Base-by-base conservation (phyloP, 225 moss, liverwort and hornwort species). In the Pleurozium schreberi region DNA sequence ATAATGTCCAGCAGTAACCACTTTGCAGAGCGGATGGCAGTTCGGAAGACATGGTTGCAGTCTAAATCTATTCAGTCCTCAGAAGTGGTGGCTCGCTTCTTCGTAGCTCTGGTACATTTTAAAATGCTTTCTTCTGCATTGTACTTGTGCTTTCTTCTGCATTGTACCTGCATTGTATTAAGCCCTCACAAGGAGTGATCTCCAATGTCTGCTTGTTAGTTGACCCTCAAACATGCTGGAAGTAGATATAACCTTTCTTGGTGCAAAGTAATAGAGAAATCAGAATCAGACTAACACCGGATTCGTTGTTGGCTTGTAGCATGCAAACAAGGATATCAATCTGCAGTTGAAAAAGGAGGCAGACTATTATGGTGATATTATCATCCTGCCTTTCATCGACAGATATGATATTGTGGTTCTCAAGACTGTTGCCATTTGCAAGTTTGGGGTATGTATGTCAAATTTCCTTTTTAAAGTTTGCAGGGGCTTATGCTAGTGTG, bases 241-340 rank as follows among this genome's bases (percentile, higher is more conserved):
- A 86, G 79, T 73, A 78, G 82, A 71, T 76, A 50, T 49, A 63
- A 33, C 77, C 52, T 60, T 60, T 49, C 49, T 85, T 84, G 53
- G 40, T 83, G 79, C 65, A 66, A 59, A 50, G 64, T 26, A 25
- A 59, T 60, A 16, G 31, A 60, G 45, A 68, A 33, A 38, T 92
- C 31, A 67, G 53, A 77, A 52, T 73, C 47, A 59, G 42, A 60
- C 81, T 85, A 83, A 83, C 68, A 58, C 65, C 75, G 55, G 61
- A 34, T 80, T 87, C 58, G 60, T 55, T 70, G 26, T 83, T 89
- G 33, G 53, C 55, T 67, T 90, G 79, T 85, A 95, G 93, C 93
- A 95, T 91, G 93, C 92, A 89, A 93, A 95, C 85, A 93, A 95
- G 88, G 93, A 92, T 75, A 93, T 93, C 89, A 95, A 95, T 85